Evolutionary conservation across 2,329 filamentous ascomycete genomes (phyloP), one percentile per base, ranked within the genome.

Genomic region (Helicocarpus griseus): DNA sequence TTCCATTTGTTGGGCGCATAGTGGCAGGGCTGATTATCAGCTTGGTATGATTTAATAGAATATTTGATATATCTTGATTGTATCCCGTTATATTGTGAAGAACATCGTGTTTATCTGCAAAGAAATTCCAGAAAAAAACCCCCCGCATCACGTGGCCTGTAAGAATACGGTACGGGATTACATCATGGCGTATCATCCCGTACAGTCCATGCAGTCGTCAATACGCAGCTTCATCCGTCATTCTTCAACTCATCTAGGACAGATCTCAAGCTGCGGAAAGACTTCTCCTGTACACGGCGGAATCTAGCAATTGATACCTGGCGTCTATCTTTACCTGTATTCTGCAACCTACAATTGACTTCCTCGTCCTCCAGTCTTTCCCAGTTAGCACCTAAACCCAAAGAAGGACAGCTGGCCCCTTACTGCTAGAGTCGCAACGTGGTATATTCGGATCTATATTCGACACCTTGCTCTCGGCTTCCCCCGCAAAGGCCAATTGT

Each of bases 391-490:
- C n/a, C 17, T 2, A 36, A 36, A 17, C 9, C 38, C 21, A 41
- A 2, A 36, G 39, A 19, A 50, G 48, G 48, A 44, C 48, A 50
- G 48, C 39, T 50, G 48, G 48, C 48, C 36, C 11, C 17, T 31
- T 9, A 24, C 47, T 7, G 8, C n/a, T 6, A 28, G 39, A 38
- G 29, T 26, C 38, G 48, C 48, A 44, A 36, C 38, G 39, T 44
- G 36, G 36, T 49, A 31, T 49, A 29, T 31, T 31, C 26, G 8
- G 29, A n/a, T n/a, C n/a, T 44, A n/a, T 35, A 39, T 39, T 40
- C 35, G 33, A 21, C 35, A 26, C 22, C 14, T n/a, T 11, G 22
- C 41, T 17, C 17, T 46, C 43, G n/a, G 17, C 43, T 46, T 22
- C 28, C 44, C 13, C 19, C 26, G 5, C 40, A 11, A 2, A 14